Conservation (phyloP, 768 basidiomycete genomes). For the Agaricus bisporus region DNA sequence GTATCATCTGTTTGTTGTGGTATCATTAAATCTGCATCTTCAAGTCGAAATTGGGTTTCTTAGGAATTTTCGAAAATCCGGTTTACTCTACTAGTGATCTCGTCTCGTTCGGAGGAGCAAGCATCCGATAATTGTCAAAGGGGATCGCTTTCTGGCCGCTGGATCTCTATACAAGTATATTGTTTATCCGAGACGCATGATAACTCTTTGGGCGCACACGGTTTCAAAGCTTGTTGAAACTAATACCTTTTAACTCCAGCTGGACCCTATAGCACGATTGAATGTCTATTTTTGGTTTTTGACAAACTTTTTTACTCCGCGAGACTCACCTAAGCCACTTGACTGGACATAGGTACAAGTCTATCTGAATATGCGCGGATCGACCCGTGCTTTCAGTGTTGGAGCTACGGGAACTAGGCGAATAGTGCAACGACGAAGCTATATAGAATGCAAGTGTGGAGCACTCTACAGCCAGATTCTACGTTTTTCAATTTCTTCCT, state of each 20-base stretch:
- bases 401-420: conserved; percentile 6
- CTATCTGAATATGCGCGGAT: conserved; percentile 24
- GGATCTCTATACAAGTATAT: background rate
- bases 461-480: background rate
- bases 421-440: background rate
- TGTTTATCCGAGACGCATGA: background rate
- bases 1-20: background rate
- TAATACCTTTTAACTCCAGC: conserved; percentile 1
- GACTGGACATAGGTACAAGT: conserved; percentile 15
- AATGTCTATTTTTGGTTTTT: conserved; percentile 18
- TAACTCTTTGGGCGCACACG: background rate
- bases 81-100: background rate
- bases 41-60: no score
- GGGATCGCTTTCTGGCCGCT: background rate
- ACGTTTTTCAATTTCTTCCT: conserved; percentile 5
- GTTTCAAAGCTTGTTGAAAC: conserved; percentile 7
- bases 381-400: conserved; percentile 18
- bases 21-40: background rate
- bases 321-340: conserved; percentile 13
- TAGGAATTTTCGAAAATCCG: no score
- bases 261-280: conserved; percentile 6
- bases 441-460: conserved; percentile 10
- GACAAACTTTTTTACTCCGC: conserved; percentile 19
- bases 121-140: background rate
- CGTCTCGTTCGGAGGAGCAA: background rate